Percentiles rank a stretch among this genome's conserved stretches.
These are phyloP conservation scores for Naganishia vaughanmartiniae DNA, from an alignment of 768 basidiomycete genomes.

Conservation along the genomic window DNA sequence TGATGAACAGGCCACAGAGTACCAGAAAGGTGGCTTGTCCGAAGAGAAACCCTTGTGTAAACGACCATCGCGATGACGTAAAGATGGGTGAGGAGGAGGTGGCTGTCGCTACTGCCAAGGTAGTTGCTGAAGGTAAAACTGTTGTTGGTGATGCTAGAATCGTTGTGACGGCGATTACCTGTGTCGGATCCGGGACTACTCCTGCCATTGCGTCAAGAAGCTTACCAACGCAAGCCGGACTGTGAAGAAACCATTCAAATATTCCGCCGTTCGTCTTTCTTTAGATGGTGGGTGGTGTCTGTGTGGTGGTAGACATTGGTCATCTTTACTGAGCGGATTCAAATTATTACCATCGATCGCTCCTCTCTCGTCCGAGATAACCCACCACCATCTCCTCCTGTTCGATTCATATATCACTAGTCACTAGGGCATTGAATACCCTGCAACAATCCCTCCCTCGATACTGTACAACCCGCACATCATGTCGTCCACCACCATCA, in stretches of 20 bases:
- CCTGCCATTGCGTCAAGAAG: neutral
- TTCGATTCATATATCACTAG: neutral
- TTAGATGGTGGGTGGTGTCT: no score
- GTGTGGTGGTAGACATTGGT: slow-evolving; percentile 18
- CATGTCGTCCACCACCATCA: slow-evolving; percentile 6
- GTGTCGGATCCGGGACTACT: neutral
- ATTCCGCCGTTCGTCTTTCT: no score
- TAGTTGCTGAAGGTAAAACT: neutral
- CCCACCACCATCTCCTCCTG: neutral
- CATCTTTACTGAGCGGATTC: neutral
- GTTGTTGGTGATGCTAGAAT: slow-evolving; percentile 11
- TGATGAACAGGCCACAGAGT: slow-evolving; percentile 74
- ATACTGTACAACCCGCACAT: neutral
- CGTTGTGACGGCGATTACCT: slow-evolving; percentile 1
- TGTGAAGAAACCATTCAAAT: no score
- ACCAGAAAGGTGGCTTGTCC: slow-evolving; percentile 85
- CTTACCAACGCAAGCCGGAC: no score
- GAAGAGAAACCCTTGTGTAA: slow-evolving; percentile 89
- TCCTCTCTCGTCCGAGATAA: slow-evolving; percentile 9
- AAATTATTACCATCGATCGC: slow-evolving; percentile 16
- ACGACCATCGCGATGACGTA: slow-evolving; percentile 57
- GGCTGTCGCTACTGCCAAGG: neutral
- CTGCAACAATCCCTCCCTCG: no score
- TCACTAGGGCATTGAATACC: no score
- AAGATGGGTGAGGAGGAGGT: slow-evolving; percentile 24